These are phyloP conservation scores for Ophiocordyceps australis DNA, from an alignment of 2,329 filamentous ascomycete genomes.

Conservation along the genomic window DNA sequence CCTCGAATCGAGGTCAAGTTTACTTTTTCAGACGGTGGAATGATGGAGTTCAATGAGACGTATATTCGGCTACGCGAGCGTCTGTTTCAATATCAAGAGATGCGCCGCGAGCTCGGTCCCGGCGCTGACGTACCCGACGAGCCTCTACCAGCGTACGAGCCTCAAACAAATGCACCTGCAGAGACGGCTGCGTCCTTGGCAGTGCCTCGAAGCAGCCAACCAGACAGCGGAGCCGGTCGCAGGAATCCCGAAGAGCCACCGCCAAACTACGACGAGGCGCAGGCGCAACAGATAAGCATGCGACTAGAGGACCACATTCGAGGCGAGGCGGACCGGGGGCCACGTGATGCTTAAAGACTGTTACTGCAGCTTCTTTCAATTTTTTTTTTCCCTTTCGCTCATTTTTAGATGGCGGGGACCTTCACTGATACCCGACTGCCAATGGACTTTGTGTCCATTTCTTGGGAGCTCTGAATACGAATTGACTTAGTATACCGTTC, in stretches of 20 bases:
- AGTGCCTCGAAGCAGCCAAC: constrained; percentile 10
- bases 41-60: constrained; percentile 69
- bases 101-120: constrained; percentile 49
- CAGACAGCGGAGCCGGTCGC: constrained; percentile 18
- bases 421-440: too few species aligned
- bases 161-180: constrained; percentile 17
- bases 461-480: too few species aligned
- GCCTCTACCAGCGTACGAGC: constrained; percentile 75
- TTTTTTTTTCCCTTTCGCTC: neutral
- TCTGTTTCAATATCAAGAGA: constrained; percentile 61
- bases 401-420: too few species aligned
- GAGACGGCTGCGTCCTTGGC: constrained; percentile 9
- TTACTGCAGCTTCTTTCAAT: too few species aligned
- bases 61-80: constrained; percentile 78
- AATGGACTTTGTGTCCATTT: too few species aligned
- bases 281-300: constrained; percentile 46
- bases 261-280: constrained; percentile 81
- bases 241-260: constrained; percentile 55
- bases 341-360: constrained; percentile 10
- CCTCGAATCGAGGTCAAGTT: constrained; percentile 64
- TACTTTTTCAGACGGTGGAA: constrained; percentile 89
- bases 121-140: constrained; percentile 57
- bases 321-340: constrained; percentile 48
- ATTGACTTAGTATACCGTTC: too few species aligned
- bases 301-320: constrained; percentile 52